Evolutionary conservation across 2,329 filamentous ascomycete genomes (phyloP), one percentile per base, ranked within the genome.

Genomic region (Dichotomopilus funicola): DNA sequence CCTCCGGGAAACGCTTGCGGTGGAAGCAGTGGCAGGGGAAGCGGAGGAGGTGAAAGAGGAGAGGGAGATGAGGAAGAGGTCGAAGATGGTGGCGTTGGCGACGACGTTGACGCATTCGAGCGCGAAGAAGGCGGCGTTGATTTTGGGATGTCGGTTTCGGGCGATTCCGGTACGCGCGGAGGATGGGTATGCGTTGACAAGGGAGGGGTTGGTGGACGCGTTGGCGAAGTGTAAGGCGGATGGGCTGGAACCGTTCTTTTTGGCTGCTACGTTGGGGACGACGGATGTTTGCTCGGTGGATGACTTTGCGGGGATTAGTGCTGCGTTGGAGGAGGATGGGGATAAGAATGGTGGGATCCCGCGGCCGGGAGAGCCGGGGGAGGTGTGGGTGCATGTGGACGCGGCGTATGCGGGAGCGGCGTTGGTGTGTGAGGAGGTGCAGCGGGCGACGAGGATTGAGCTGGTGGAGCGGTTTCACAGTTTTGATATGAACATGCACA

Each of bases 401-500:
- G 92, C 89, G 9, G 92, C 92, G 0, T 96, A 95, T 71, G 92
- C 92, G 0, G 92, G 92, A 2, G 85, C 89, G 0, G 88, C 91
- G 0, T 81, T 97, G 3, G 75, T 96, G 3, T 85, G 88, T 27
- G 87, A 90, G 2, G 89, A 95, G 70, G 87, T 88, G 71, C 87
- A 90, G 60, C 31, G 48, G 13, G 37, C 60, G 10, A 57, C 59
- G 5, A 56, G 59, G 42, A 63, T 65, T 55, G 78, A 86, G 62
- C 78, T 90, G 49, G 78, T 92, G 50, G 73, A 77, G 1, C 73
- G 77, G 27, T 91, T 95, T 68, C 88, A 96, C 75, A 91, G 86
- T 61, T 96, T 95, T 79, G 86, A 96, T 72, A 83, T 92, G 75
- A 97, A 96, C 76, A 88, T 96, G 81, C 91, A 96, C 78, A 97